Base-by-base conservation (phyloP, 129 eudicot species). In the Mikania micrantha region DNA sequence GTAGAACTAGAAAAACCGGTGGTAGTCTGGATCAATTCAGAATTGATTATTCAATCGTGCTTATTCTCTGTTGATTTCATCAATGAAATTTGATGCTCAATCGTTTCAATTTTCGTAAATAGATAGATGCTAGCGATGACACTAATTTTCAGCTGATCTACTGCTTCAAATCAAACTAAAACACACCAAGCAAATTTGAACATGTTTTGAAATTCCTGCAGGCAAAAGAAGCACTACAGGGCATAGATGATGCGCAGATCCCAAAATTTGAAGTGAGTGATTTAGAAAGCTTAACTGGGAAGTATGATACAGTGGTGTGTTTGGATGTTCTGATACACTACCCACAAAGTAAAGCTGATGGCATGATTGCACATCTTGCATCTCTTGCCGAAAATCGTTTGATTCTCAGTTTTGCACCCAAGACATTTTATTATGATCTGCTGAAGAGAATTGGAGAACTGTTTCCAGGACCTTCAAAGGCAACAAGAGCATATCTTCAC, bases 381-480 rank as follows among this genome's bases (percentile, higher is more conserved):
- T 94, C 97, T 13, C 82, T 94, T 74, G 97, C 99, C 7, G 93
- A 94, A 77, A 76, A 83, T 25, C 87, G 99, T 0, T 36, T 90
- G 74, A 81, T 94, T 29, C 70, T 94, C 62, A 94, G 99, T 76
- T 94, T 94, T 83, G 97, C 99, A 16, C 99, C 97, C 10, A 89
- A 89, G 67, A 90, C 99, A 47, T 67, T 89, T 7, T 94, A 94
- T 67, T 94, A 94, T 41, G 82, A 79, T 79, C 42, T 85, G 10
- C 74, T 94, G 69, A 89, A 94, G 86, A 85, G 97, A 79, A 74
- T 94, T 6, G 99, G 99, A 45, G 99, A 94, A 80, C 80, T 94
- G 70, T 94, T 94, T 58, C 99, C 99, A 9, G 96, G 99, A 29
- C 99, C 99, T 60, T 94, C 97, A 62, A 94, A 94, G 83, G 97